Base-by-base conservation (phyloP, 306 rosid genomes). In the Mimosa bimucronata region DNA sequence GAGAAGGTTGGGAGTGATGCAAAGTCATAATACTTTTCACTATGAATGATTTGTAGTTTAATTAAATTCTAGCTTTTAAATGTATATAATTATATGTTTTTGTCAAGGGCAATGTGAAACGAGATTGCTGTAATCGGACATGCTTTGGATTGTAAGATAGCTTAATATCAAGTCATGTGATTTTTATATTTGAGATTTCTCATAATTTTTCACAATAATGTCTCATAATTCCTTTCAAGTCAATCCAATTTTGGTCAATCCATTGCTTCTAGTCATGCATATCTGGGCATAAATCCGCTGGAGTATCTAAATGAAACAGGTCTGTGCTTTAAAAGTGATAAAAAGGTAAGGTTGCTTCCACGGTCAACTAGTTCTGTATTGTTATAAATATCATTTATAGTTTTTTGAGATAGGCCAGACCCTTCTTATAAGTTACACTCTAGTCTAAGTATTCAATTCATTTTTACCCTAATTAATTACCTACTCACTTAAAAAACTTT, bases 101-200 rank as follows among this genome's bases (percentile, higher is more conserved):
- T 7, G 34, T 38, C 19, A 38, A 18, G 23, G 42, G 71, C 46
- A 66, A 34, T 66, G 15, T 19, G 50, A 67, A 10, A 70, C 42
- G 57, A 71, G 61, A n/a, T 5, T 34, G 30, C 55, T 70, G 74
- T 16, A 16, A 1, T 44, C 18, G 42, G 46, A 14, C 61, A 28
- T 46, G 61, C 23, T 70, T 70, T 25, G 40, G 74, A 70, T 42
- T 70, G 57, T 28, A 44, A 70, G 74, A 70, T 70, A 26, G 34
- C 57, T 70, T 70, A 70, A 70, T 14, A 70, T 42, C 55, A 25
- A 44, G 55, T 70, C 38, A 69, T 70, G 74, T 21, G 57, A 70
- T 25, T 42, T 70, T 44, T 25, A 44, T 70, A 69, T 69, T 23
- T 69, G 74, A 42, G 74, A 25, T 14, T 44, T 70, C 13, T 44